Base-by-base conservation (phyloP, 371 early-diverging fungal genomes). In the Mortierella sp. region DNA sequence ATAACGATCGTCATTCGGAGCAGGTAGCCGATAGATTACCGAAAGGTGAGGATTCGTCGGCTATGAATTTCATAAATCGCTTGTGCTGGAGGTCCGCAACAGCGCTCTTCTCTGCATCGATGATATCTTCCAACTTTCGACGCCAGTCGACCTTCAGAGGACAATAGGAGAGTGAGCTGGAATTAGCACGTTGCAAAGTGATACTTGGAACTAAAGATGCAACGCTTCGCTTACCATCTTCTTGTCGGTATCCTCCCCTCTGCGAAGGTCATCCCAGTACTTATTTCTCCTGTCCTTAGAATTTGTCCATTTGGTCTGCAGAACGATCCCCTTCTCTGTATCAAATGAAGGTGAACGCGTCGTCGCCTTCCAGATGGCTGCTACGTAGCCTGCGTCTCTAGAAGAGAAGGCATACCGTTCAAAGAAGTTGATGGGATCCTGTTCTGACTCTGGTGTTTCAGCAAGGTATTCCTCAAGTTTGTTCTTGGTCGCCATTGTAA, bases 321-420 rank as follows among this genome's bases (percentile, higher is more conserved):
- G 43, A 48, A 41, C 31, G 16, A 66, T 46, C 48, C 59, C 59
- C 31, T 50, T 55, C 42, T 60, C 61, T 59, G 46, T 34, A 60
- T 60, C 61, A 67, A 60, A 56, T n/a, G n/a, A n/a, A n/a, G n/a
- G n/a, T 43, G 61, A 45, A 31, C 67, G 67, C 39, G 56, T 51
- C 43, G 61, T 39, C 2, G 68, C 61, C 47, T 67, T 61, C 68
- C 68, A 67, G 27, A 67, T 56, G n/a, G 67, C 67, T 30, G 38
- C 30, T 26, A 60, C 60, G 43, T 60, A 58, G 28, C 57, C 61
- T 57, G 60, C 57, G 14, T 51, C 57, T 51, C 61, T 24, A 56
- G 68, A 67, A 57, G 61, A 46, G 57, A 38, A 67, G 57, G 57
- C 61, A 50, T 56, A 61, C 68, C 61, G 61, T 67, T 67, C 61